Base-by-base conservation (phyloP, 768 basidiomycete genomes). In the Rhodosporidiobolus odoratus region DNA sequence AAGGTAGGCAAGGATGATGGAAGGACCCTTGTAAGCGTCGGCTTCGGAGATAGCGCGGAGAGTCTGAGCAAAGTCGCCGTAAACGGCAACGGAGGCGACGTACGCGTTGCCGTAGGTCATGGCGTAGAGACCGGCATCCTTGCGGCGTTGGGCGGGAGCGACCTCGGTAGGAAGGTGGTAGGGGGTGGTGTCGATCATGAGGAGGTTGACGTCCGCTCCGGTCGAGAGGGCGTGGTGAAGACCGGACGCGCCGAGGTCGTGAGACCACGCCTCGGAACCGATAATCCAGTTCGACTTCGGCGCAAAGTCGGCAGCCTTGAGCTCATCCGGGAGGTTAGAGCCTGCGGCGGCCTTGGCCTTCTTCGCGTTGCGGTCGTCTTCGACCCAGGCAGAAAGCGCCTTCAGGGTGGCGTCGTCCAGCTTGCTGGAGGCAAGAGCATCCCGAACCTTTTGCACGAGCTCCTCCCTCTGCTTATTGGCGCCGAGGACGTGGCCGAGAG, bases 71-170 rank as follows among this genome's bases (percentile, higher is more conserved):
- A 98, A 98, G 25, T 93, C 95, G 35, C 92, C 91, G 81, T 95
- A 98, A 68, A 97, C 88, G 7, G 96, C 96, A 43, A 95, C 85
- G 76, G 91, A 92, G 15, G 94, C 93, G 65, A 96, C 96, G 78
- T 90, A 99, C 68, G 93, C 92, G 78, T 93, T 89, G 17, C 95
- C 95, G 79, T 96, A 89, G 82, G 96, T 98, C 89, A 98, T 93
- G 34, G 95, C 96, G 77, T 99, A 99, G 59, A 99, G 83, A 4
- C 95, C 96, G 60, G 94, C 89, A 79, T 99, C 96, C 77, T 92
- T 94, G 82, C 97, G 97, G 66, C 92, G 84, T 69, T 91, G 86
- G 71, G 85, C 83, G 16, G 86, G 87, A 74, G 89, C 89, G 9
- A 81, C 83, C 63, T 92, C 88, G 43, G 86, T 80, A 3, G 92